phyloP scores from a whole-genome alignment of 805 yeast species.

The Schizosaccharomyces lindneri region DNA sequence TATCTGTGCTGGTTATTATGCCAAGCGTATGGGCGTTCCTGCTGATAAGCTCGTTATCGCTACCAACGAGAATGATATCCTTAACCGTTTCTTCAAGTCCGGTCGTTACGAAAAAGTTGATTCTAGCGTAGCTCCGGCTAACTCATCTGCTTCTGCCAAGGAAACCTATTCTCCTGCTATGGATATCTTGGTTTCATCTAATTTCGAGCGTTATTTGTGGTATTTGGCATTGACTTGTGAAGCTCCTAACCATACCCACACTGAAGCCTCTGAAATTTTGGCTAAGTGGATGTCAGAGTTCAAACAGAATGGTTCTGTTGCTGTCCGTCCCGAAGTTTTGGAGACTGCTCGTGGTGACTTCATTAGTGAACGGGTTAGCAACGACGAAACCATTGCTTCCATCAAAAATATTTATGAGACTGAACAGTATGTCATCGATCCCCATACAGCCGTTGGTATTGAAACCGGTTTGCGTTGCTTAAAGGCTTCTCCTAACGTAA shows the following conservation, averaged over 20 bases:
- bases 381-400: conserved; percentile 44
- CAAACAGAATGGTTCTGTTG: conserved; percentile 50
- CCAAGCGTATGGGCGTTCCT: conserved; percentile 87
- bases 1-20: conserved; percentile 86
- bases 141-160: conserved; percentile 36
- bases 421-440: conserved; percentile 69
- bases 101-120: conserved; percentile 53
- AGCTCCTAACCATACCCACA: conserved; percentile 29
- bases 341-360: conserved; percentile 43
- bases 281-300: conserved; percentile 56
- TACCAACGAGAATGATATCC: conserved; percentile 83
- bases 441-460: conserved; percentile 91
- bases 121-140: conserved; percentile 11
- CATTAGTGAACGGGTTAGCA: conserved; percentile 56
- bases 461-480: conserved; percentile 46
- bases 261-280: conserved; percentile 23
- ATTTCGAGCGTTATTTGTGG: conserved; percentile 93
- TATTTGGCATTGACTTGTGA: conserved; percentile 47
- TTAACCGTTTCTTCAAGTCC: conserved; percentile 71
- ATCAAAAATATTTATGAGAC: conserved; percentile 41
- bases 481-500: conserved; percentile 19
- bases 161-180: conserved; percentile 92
- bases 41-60: conserved; percentile 70
- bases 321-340: conserved; percentile 39
- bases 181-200: conserved; percentile 89